Conservation (phyloP, 306 rosid genomes). For the Sicyos baderoa region DNA sequence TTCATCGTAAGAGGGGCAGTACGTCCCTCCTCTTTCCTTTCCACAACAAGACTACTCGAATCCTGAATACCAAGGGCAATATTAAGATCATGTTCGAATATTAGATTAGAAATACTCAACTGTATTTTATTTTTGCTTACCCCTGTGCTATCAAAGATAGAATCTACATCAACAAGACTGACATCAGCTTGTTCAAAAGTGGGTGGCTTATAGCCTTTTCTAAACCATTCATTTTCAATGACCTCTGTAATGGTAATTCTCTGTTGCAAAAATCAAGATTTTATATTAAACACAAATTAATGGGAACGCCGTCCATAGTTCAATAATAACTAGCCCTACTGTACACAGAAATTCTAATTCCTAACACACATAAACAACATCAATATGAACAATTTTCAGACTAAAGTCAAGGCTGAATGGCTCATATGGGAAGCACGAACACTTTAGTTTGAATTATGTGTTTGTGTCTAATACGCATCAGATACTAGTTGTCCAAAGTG, state of each 20-base stretch:
- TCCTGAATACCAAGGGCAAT: conserved; percentile 34
- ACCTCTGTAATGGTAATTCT: conserved; percentile 72
- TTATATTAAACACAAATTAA: not conserved
- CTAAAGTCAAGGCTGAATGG: conserved; percentile 1
- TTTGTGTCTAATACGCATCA: not conserved
- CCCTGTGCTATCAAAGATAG: conserved; percentile 49
- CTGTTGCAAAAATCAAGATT: conserved; percentile 39
- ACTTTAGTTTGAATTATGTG: not conserved
- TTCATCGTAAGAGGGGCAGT: conserved; percentile 71
- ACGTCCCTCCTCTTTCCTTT: conserved; percentile 53
- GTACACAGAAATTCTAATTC: conserved; percentile 1
- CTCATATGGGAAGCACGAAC: not conserved
- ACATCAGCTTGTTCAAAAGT: conserved; percentile 72
- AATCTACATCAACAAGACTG: conserved; percentile 67
- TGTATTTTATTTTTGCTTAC: conserved; percentile 37
- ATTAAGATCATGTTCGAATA: not conserved
- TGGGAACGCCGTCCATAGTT: not conserved
- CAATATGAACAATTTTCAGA: not conserved
- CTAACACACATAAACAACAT: not conserved
- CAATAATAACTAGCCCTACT: not conserved
- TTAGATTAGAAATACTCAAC: conserved; percentile 9
- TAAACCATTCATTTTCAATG: conserved; percentile 92
- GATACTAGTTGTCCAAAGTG: not conserved
- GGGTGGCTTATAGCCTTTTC: conserved; percentile 83
- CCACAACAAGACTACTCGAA: conserved; percentile 60